Evolutionary conservation across 306 rosid species (phyloP), one percentile per base, ranked within the genome.

Genomic region (Leucaena leucocephala): DNA sequence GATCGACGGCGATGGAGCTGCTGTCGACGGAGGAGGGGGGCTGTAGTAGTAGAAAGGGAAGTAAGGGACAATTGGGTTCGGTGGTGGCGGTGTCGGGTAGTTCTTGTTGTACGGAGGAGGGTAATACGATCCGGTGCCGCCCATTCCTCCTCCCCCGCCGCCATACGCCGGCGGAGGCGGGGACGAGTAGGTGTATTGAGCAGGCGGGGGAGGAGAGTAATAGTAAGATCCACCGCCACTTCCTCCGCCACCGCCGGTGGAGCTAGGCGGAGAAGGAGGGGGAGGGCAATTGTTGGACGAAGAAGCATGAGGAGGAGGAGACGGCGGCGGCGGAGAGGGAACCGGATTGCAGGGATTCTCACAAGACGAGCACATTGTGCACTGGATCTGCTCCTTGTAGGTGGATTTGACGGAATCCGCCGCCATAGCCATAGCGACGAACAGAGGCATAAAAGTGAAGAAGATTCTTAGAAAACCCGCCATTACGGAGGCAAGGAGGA

Each of bases 311-410:
- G 48, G 90, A 21, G 86, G 83, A 0, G 88, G 85, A 0, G 85
- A 77, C 0, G 89, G 89, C 1, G 91, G 86, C 0, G 92, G 97
- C 9, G 97, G 98, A 0, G 98, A 86, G 0, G 80, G 77, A 34
- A 70, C 70, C 77, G 64, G 82, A 75, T 79, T 57, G 44, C 99
- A 96, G 12, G 99, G 98, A 78, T 96, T 93, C 36, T 90, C 82
- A 70, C 99, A 96, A 6, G 90, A 78, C 1, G 96, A 64, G 86
- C 99, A 96, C 98, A 93, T 93, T 80, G 97, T 93, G 88, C 99
- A 96, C 76, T 87, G 85, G 90, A 91, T 90, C 91, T 96, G 98
- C 35, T 82, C 86, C 74, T 88, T 87, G 46, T 90, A 80, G 1
- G 82, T 84, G 35, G 83, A 59, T 71, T 76, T 62, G 2, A 61